Base-by-base conservation (phyloP, 106 monocot species). In the Acorus calamus region DNA sequence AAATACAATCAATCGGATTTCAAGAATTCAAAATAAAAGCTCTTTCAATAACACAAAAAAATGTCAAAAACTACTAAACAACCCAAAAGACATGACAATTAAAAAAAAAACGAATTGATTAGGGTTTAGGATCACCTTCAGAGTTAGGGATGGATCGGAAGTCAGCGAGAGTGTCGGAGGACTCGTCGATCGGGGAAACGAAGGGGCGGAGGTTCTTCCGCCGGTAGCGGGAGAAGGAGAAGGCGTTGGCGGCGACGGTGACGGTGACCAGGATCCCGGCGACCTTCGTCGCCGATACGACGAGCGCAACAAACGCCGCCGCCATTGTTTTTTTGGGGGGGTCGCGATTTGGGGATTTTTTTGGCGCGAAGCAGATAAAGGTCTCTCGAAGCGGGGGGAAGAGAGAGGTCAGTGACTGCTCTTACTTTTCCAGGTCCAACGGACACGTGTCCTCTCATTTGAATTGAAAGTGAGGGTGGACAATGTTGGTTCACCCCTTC, bases 141-240 rank as follows among this genome's bases (percentile, higher is more conserved):
- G 65, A 46, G 59, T 44, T 50, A 11, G 62, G 60, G 44, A 63
- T n/a, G 74, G 51, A 47, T 68, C 52, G 47, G 78, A 89, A 93
- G 64, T 81, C 81, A 44, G 86, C 94, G 62, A 94, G 89, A 9
- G 86, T 77, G 58, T 83, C 89, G 11, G 78, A 49, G 14, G 86
- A 79, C 62, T 94, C 89, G 69, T 94, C 89, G 59, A 94, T 81
- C 12, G 89, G 89, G 14, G 86, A 82, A 44, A 12, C 69, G 84
- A 94, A 80, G 12, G 77, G 89, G 59, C 66, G 55, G 68, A 94
- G 89, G 59, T 84, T 45, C 62, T 71, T 73, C 42, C 77, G 79
- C 3, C 89, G 84, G 80, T 70, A 94, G 50, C 82, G 77, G 44
- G 81, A 72, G 86, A 53, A 94, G 45, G 94, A 89, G 72, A 82